These are phyloP conservation scores for Geotrichum fermentans DNA, from an alignment of 1,139 yeast species.

Conservation along the genomic window DNA sequence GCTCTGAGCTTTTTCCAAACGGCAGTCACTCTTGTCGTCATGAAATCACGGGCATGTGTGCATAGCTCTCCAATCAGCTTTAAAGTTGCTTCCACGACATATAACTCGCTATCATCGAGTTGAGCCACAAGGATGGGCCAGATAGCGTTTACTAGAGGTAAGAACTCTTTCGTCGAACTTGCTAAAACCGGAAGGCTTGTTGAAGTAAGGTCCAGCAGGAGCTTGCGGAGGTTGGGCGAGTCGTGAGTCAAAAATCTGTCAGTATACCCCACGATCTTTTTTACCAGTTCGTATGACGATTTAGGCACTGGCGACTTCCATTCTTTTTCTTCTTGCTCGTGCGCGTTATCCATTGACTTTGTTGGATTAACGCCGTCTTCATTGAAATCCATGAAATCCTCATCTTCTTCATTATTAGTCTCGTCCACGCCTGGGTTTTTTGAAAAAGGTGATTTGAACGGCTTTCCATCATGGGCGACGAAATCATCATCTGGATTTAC, in stretches of 20 bases:
- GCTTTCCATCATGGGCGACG: conserved; percentile 30
- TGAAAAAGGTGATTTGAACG: conserved; percentile 8
- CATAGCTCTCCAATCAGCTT: conserved; percentile 41
- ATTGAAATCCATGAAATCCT: conserved; percentile 26
- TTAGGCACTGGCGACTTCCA: conserved; percentile 69
- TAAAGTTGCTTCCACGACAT: conserved; percentile 41
- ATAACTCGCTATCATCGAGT: conserved; percentile 31
- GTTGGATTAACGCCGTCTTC: conserved; percentile 31
- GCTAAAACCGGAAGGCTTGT: conserved; percentile 58
- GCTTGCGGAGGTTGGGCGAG: conserved; percentile 52
- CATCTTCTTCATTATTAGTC: conserved; percentile 26
- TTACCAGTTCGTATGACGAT: conserved; percentile 51
- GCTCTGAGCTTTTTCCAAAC: conserved; percentile 40
- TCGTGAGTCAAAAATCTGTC: conserved; percentile 67
- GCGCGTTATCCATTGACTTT: conserved; percentile 30
- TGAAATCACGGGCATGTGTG: conserved; percentile 47
- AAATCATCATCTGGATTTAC: conserved; percentile 42
- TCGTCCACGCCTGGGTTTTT: conserved; percentile 29
- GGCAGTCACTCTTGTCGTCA: conserved; percentile 45
- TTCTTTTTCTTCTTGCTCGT: conserved; percentile 33
- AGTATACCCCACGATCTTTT: conserved; percentile 63
- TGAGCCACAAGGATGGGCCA: conserved; percentile 54
- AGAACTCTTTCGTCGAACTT: conserved; percentile 51
- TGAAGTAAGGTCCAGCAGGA: conserved; percentile 50
- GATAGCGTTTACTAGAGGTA: conserved; percentile 62